Conservation (phyloP, 1,284 basidiomycete genomes). For the Ustilago esculenta region DNA sequence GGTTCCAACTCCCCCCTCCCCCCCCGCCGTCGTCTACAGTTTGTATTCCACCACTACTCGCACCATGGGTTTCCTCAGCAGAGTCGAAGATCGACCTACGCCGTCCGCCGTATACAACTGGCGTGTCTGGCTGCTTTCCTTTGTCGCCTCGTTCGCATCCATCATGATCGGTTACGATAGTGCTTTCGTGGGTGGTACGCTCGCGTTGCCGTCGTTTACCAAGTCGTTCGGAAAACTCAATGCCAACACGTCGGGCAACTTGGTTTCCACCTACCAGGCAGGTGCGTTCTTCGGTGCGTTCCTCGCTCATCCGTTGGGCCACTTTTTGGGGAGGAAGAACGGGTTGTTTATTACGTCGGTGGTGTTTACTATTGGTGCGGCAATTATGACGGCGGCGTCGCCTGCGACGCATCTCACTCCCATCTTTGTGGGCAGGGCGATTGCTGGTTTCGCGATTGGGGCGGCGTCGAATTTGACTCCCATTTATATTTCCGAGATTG, state of each 20-base stretch:
- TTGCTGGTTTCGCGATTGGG: slow-evolving; percentile 68
- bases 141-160: slow-evolving; percentile 69
- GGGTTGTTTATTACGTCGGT: slow-evolving; percentile 49
- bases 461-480: slow-evolving; percentile 65
- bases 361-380: slow-evolving; percentile 61
- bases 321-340: slow-evolving; percentile 39
- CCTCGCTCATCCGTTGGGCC: slow-evolving; percentile 37
- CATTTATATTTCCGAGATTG: slow-evolving; percentile 67
- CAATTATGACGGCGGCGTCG: slow-evolving; percentile 52
- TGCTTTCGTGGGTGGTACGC: slow-evolving; percentile 70
- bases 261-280: slow-evolving; percentile 71
- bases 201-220: slow-evolving; percentile 70
- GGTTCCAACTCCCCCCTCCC: not conserved
- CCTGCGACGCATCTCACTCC: slow-evolving; percentile 40
- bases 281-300: slow-evolving; percentile 64
- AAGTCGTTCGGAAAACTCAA: slow-evolving; percentile 67
- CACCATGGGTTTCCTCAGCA: slow-evolving; percentile 33
- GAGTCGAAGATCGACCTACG: slow-evolving; percentile 69
- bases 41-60: not conserved
- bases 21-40: too few species aligned
- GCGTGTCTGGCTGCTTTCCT: slow-evolving; percentile 69
- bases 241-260: slow-evolving; percentile 68
- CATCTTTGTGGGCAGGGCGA: slow-evolving; percentile 67
- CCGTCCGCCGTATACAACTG: slow-evolving; percentile 71
- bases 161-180: slow-evolving; percentile 70